phyloP scores from a whole-genome alignment of 805 yeast genomes.

The Sporopachydermia lactativora region DNA sequence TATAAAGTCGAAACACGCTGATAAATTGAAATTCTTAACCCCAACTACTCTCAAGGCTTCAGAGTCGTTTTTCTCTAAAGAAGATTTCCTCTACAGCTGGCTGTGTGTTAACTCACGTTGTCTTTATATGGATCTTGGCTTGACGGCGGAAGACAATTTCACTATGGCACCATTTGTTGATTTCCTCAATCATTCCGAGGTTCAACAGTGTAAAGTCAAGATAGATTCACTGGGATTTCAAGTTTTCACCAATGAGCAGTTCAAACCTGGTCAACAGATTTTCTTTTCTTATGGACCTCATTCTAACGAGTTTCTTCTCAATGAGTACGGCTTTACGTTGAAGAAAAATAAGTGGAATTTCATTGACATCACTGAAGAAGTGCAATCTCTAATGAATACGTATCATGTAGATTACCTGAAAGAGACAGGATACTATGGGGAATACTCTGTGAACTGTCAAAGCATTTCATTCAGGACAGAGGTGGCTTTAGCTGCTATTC shows the following conservation, averaged over 20 bases:
- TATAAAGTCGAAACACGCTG: slow-evolving; percentile 2
- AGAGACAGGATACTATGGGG: slow-evolving; percentile 48
- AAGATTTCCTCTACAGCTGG: slow-evolving; percentile 56
- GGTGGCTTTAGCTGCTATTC: slow-evolving; percentile 54
- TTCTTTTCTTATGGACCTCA: slow-evolving; percentile 80
- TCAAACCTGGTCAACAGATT: slow-evolving; percentile 38
- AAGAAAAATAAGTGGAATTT: slow-evolving; percentile 50
- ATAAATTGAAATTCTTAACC: slow-evolving; percentile 31
- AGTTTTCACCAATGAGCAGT: slow-evolving; percentile 27
- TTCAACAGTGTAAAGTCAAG: slow-evolving; percentile 13
- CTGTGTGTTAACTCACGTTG: slow-evolving; percentile 86
- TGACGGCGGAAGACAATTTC: slow-evolving; percentile 46
- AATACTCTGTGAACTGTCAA: slow-evolving; percentile 45
- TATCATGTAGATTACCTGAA: slow-evolving; percentile 32
- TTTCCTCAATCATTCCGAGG: slow-evolving; percentile 55
- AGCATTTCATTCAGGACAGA: slow-evolving; percentile 60
- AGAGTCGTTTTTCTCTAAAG: slow-evolving; percentile 2
- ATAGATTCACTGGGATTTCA: slow-evolving; percentile 36
- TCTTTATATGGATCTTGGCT: slow-evolving; percentile 55
- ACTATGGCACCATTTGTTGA: slow-evolving; percentile 90
- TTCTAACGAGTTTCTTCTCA: slow-evolving; percentile 62
- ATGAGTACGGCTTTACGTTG: slow-evolving; percentile 78
- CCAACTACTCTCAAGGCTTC: slow-evolving; percentile 13
- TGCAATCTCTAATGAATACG: slow-evolving; percentile 23
- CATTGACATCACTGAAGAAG: slow-evolving; percentile 41